Base-by-base conservation (phyloP, 768 basidiomycete genomes). In the Pleurotus giganteus region DNA sequence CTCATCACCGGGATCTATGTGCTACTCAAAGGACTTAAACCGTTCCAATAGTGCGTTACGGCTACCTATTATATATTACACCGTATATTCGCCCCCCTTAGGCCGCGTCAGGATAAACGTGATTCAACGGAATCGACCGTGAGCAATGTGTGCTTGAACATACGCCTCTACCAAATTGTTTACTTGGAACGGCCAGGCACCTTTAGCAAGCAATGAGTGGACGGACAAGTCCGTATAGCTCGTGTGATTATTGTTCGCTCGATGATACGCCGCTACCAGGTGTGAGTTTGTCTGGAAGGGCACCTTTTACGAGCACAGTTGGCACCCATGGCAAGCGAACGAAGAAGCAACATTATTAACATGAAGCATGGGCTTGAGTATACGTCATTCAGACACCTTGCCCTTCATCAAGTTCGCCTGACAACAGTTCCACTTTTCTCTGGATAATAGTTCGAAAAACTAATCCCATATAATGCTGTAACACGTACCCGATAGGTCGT, bases 211-310 rank as follows among this genome's bases (percentile, higher is more conserved):
- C 54, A 45, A 13, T 7, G 8, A 21, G 28, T 28, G 24, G 17
- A 11, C 32, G n/a, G n/a, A 17, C 28, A 17, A 51, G 11, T 26
- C 41, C 29, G 72, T 53, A 53, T 47, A 44, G 13, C 34, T 29
- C 42, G 32, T 42, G 50, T 57, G 41, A 58, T 76, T 61, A 44
- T 72, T 89, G 34, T 89, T 61, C 80, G 88, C 86, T 86, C 84
- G 82, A 85, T 74, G 68, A 89, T 89, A 89, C 88, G 84, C 88
- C 86, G 70, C 64, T 63, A 67, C 77, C 78, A 80, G 79, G 74
- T 79, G 78, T 72, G 63, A 63, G 77, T 88, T 76, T 65, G 57
- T 73, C 80, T 82, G 79, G 79, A 61, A 71, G 66, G 85, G 88
- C 86, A 89, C 88, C 88, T 88, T 85, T 29, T 84, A 84, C 81